Percentiles rank a stretch among this genome's conserved stretches.
These are phyloP conservation scores for Colletotrichum sp. DNA, from an alignment of 2,329 filamentous ascomycete genomes.

Conservation along the genomic window DNA sequence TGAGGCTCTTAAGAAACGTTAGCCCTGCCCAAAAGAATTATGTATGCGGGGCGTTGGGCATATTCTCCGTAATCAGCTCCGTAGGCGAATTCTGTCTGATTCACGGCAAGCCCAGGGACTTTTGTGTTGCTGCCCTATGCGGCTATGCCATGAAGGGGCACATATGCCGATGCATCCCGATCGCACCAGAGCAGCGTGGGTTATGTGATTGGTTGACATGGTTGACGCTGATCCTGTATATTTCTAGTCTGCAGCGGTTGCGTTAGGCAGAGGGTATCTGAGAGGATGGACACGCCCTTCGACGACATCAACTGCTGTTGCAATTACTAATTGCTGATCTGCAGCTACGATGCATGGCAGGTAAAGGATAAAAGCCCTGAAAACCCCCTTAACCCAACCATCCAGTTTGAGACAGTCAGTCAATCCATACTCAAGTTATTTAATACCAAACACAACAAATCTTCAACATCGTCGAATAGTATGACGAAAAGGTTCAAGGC, in stretches of 20 bases:
- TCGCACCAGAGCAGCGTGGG: neutral
- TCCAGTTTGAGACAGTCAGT: neutral
- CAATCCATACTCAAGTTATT: neutral
- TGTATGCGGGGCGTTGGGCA: neutral
- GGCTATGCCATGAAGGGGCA: neutral
- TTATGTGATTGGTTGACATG: neutral
- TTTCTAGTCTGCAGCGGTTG: neutral
- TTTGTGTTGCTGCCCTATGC: neutral
- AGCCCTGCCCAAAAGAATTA: neutral
- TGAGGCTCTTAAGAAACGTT: neutral
- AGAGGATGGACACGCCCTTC: neutral
- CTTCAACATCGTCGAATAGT: neutral
- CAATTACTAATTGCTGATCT: neutral
- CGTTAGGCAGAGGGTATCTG: neutral
- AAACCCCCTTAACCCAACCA: neutral
- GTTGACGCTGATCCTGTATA: neutral
- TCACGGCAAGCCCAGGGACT: neutral
- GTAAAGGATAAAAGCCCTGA: neutral
- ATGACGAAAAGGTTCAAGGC: conserved; percentile 39
- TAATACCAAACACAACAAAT: neutral
- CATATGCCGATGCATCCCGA: neutral
- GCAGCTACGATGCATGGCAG: neutral
- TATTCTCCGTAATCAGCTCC: neutral
- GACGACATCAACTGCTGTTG: neutral
- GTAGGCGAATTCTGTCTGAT: neutral